Evolutionary conservation across 1,139 yeast genomes (phyloP).

Genomic region (Sporopachydermia cereana): DNA sequence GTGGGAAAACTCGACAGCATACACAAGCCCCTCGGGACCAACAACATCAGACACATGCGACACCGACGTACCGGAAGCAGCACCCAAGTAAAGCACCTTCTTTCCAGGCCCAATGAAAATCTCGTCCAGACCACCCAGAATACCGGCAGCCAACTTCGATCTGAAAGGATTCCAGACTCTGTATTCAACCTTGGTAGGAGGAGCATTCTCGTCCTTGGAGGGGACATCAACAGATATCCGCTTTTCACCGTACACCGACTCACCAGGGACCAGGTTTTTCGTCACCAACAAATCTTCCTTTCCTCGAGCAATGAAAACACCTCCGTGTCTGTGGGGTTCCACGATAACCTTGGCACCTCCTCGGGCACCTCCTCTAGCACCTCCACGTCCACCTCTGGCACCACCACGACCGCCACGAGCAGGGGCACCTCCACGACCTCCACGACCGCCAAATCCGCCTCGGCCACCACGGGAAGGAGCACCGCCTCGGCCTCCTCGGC

Average conservation of each 20-base stretch:
- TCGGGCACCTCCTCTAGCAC: slow-evolving; percentile 66
- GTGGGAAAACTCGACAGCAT: slow-evolving; percentile 98
- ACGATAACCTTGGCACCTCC: slow-evolving; percentile 93
- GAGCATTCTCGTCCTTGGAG: slow-evolving; percentile 70
- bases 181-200: slow-evolving; percentile 85
- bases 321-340: slow-evolving; percentile 96
- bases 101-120: slow-evolving; percentile 95
- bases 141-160: slow-evolving; percentile 99
- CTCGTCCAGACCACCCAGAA: slow-evolving; percentile 98
- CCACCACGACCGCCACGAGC: slow-evolving; percentile 44
- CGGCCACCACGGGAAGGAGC: slow-evolving; percentile 27
- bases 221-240: slow-evolving; percentile 91
- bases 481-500: slow-evolving; percentile 21
- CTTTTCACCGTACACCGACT: slow-evolving; percentile 96
- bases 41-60: slow-evolving; percentile 97
- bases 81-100: slow-evolving; percentile 95
- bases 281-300: slow-evolving; percentile 97
- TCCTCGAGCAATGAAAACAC: slow-evolving; percentile 97
- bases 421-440: slow-evolving; percentile 51
- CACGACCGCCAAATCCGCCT: slow-evolving; percentile 25
- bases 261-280: slow-evolving; percentile 96
- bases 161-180: slow-evolving; percentile 99
- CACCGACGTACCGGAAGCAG: slow-evolving; percentile 98
- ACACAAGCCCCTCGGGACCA: slow-evolving; percentile 97
- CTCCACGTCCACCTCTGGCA: slow-evolving; percentile 59